Conservation (phyloP, 164 flowering plant species). For the Dillenia suffruticosa region DNA sequence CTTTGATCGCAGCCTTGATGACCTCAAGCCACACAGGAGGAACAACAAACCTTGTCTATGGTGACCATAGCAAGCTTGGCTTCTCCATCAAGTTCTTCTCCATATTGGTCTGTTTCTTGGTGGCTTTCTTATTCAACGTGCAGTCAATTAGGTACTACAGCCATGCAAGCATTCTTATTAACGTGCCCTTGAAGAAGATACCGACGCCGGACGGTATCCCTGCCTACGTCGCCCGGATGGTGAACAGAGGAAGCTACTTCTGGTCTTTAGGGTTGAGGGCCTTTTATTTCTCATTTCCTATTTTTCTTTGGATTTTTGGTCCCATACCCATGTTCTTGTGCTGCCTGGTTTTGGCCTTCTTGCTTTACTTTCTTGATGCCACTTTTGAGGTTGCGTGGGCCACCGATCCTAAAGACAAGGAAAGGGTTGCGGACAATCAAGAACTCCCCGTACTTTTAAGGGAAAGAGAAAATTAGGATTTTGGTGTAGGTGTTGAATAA, state of each 20-base stretch:
- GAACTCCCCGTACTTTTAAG: background rate
- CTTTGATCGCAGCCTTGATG: conserved; percentile 73
- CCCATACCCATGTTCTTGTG: conserved; percentile 75
- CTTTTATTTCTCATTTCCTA: conserved; percentile 82
- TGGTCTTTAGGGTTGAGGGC: conserved; percentile 82
- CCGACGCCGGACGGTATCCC: conserved; percentile 23
- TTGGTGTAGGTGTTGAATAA: no score
- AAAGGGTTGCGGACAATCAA: conserved; percentile 11
- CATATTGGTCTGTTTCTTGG: conserved; percentile 63
- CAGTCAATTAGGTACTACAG: conserved; percentile 86
- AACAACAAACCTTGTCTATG: conserved; percentile 23
- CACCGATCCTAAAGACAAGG: conserved; percentile 9
- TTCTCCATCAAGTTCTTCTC: conserved; percentile 67
- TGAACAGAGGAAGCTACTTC: conserved; percentile 71
- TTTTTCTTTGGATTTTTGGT: conserved; percentile 86
- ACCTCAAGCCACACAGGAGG: conserved; percentile 12
- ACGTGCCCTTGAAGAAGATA: conserved; percentile 60
- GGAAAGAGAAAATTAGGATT: no score
- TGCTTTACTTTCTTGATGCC: conserved; percentile 58
- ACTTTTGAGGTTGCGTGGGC: conserved; percentile 28
- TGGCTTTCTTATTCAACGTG: conserved; percentile 66
- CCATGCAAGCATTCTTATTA: conserved; percentile 87
- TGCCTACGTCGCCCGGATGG: conserved; percentile 53
- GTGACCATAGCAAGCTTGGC: conserved; percentile 44
- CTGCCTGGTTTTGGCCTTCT: conserved; percentile 43